These are phyloP conservation scores for Blumeriella jaapii DNA, from an alignment of 2,329 filamentous ascomycete species.

Conservation along the genomic window DNA sequence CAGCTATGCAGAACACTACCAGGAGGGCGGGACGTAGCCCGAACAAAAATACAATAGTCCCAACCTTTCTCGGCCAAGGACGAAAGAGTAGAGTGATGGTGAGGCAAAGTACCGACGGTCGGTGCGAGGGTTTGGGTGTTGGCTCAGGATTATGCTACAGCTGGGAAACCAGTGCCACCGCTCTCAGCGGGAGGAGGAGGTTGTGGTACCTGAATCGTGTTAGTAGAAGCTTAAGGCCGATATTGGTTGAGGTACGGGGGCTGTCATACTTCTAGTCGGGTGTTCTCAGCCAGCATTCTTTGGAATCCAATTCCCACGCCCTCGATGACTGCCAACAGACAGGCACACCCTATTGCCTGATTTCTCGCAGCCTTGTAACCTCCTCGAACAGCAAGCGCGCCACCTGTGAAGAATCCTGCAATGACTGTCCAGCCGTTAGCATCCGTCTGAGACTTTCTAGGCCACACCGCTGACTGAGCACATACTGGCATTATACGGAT, in stretches of 20 bases:
- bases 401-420: slow-evolving; percentile 92
- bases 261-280: slow-evolving; percentile 72
- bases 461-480: slow-evolving; percentile 10
- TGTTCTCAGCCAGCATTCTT: slow-evolving; percentile 85
- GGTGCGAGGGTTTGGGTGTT: slow-evolving; percentile 10
- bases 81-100: slow-evolving; percentile 26
- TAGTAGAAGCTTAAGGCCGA: not conserved
- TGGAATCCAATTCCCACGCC: slow-evolving; percentile 94
- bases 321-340: slow-evolving; percentile 90
- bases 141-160: slow-evolving; percentile 17
- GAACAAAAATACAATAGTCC: slow-evolving; percentile 21
- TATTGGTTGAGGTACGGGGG: slow-evolving; percentile 15
- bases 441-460: not conserved
- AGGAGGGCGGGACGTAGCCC: slow-evolving; percentile 17
- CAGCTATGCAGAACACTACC: slow-evolving; percentile 24
- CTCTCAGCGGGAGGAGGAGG: slow-evolving; percentile 25
- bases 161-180: slow-evolving; percentile 23
- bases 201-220: slow-evolving; percentile 19
- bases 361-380: slow-evolving; percentile 88
- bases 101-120: slow-evolving; percentile 12
- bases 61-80: slow-evolving; percentile 18
- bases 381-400: slow-evolving; percentile 81
- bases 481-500: slow-evolving; percentile 84
- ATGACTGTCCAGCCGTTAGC: slow-evolving; percentile 43
- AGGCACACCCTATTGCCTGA: slow-evolving; percentile 90